phyloP scores from a whole-genome alignment of 179 eudicot species.

The Spergularia azorica region DNA sequence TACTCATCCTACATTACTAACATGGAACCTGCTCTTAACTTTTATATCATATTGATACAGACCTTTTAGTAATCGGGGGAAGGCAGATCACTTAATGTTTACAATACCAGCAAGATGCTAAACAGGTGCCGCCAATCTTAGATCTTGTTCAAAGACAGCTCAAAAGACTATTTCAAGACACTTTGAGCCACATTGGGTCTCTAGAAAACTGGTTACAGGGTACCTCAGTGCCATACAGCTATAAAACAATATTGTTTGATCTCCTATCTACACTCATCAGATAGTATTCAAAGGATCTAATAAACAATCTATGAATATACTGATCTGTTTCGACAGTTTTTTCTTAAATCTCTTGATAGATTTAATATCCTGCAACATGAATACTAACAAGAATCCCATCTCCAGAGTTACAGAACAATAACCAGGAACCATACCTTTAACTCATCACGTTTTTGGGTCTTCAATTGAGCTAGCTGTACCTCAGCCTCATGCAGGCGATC shows the following conservation, averaged over 20 bases:
- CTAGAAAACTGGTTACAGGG: neutral
- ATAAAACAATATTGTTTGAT: neutral
- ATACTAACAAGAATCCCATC: neutral
- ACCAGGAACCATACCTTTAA: slow-evolving; percentile 62
- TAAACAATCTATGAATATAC: neutral
- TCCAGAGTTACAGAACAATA: slow-evolving; percentile 9
- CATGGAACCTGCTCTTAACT: neutral
- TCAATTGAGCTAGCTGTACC: slow-evolving; percentile 81
- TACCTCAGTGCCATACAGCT: neutral
- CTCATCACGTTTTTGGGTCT: slow-evolving; percentile 93
- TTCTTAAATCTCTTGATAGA: neutral
- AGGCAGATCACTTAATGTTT: neutral
- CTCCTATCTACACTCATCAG: neutral
- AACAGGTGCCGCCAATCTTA: neutral
- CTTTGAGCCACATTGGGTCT: neutral
- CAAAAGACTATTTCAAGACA: slow-evolving; percentile 3
- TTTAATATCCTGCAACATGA: neutral
- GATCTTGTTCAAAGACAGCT: neutral
- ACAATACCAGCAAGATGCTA: neutral
- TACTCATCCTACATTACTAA: neutral
- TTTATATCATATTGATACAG: neutral
- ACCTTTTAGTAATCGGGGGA: neutral
- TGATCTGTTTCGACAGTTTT: neutral
- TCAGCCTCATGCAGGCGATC: slow-evolving; percentile 95
- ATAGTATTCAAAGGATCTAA: neutral